Evolutionary conservation across 2,329 filamentous ascomycete genomes (phyloP).

Genomic region (Epichloe glyceriae): DNA sequence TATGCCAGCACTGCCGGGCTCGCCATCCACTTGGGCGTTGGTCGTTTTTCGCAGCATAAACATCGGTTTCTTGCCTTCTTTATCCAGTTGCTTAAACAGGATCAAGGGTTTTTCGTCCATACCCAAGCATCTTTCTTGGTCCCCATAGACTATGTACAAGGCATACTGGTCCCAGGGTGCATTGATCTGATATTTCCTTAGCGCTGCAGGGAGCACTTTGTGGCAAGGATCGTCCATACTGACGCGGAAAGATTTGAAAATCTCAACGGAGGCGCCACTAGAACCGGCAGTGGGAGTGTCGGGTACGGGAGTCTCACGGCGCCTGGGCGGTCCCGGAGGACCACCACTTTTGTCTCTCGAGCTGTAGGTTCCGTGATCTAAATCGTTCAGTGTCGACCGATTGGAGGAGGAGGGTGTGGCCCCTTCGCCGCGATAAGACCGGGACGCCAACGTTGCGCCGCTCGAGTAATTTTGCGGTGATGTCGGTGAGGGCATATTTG

Average conservation of each 20-base stretch:
- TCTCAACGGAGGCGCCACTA: constrained; percentile 61
- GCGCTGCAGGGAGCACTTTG: constrained; percentile 86
- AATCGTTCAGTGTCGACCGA: constrained; percentile 42
- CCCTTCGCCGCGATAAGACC: constrained; percentile 46
- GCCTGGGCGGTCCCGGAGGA: constrained; percentile 31
- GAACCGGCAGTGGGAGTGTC: constrained; percentile 48
- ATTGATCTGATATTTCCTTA: constrained; percentile 98
- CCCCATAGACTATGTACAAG: constrained; percentile 96
- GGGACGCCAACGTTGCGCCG: constrained; percentile 45
- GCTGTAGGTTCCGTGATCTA: constrained; percentile 25
- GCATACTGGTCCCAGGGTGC: constrained; percentile 97
- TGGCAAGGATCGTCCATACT: constrained; percentile 97
- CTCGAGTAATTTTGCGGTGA: constrained; percentile 45
- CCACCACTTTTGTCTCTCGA: constrained; percentile 17
- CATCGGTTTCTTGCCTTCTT: constrained; percentile 97
- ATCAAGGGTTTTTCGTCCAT: constrained; percentile 90
- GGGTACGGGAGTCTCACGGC: constrained; percentile 48
- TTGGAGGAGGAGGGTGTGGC: constrained; percentile 39
- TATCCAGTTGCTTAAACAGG: constrained; percentile 92
- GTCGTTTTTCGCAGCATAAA: constrained; percentile 80
- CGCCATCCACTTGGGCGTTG: constrained; percentile 37
- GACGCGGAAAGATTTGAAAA: constrained; percentile 97
- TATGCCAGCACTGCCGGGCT: constrained; percentile 41
- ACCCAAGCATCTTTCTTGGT: constrained; percentile 86
- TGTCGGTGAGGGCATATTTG: constrained; percentile 58